phyloP scores from a whole-genome alignment of 2,329 filamentous ascomycete genomes.

The Fusarium buharicum region DNA sequence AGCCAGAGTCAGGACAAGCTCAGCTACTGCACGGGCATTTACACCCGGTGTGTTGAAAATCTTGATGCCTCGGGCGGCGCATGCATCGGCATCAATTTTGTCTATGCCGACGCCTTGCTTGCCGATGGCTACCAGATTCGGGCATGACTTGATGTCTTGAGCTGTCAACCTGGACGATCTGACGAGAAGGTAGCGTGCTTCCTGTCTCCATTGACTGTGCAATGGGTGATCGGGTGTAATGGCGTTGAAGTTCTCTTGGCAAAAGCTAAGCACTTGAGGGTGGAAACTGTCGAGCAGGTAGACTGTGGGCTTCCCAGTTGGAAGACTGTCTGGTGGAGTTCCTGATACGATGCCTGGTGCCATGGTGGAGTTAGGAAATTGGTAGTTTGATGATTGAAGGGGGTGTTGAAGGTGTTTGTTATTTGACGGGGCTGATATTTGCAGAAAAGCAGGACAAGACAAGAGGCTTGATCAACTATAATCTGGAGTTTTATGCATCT shows the following conservation, averaged over 20 bases:
- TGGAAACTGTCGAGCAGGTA: constrained; percentile 56
- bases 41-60: constrained; percentile 60
- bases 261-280: constrained; percentile 49
- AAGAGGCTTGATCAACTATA: neutral
- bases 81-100: constrained; percentile 56
- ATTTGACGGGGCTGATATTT: neutral
- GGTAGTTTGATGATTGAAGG: neutral
- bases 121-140: constrained; percentile 54
- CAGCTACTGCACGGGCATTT: constrained; percentile 56
- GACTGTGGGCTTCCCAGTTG: constrained; percentile 49
- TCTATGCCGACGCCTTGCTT: constrained; percentile 61
- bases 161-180: constrained; percentile 51
- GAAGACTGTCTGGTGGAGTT: constrained; percentile 2
- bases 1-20: constrained; percentile 51
- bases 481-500: constrained; percentile 22
- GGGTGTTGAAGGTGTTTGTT: neutral
- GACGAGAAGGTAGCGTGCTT: constrained; percentile 55
- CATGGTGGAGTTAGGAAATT: constrained; percentile 1
- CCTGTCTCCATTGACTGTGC: constrained; percentile 53
- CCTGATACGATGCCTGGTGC: constrained; percentile 18
- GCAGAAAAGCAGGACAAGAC: neutral
- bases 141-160: constrained; percentile 51
- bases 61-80: constrained; percentile 52
- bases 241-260: constrained; percentile 53
- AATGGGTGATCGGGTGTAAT: constrained; percentile 50